Evolutionary conservation across 306 rosid species (phyloP).

Genomic region (Trifolium dubium): DNA sequence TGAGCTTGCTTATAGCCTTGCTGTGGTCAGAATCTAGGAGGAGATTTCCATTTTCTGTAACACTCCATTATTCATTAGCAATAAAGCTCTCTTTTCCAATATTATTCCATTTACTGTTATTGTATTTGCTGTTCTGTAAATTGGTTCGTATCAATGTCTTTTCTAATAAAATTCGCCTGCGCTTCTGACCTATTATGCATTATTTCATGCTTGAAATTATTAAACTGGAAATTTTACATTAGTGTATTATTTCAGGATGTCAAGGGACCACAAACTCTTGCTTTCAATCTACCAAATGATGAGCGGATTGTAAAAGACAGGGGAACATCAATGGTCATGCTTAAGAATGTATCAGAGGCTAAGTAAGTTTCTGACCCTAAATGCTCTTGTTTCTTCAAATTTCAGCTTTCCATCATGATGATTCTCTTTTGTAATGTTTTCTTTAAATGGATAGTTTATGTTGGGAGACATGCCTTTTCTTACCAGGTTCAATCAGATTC

Average conservation of each 20-base stretch:
- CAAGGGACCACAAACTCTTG: slow-evolving; percentile 96
- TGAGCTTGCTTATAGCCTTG: too few species aligned
- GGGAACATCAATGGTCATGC: slow-evolving; percentile 97
- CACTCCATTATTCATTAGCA: too few species aligned
- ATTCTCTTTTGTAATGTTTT: slow-evolving; percentile 23
- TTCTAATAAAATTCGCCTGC: neutral
- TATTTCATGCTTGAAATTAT: slow-evolving; percentile 23
- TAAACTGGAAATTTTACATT: slow-evolving; percentile 28
- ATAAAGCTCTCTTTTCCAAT: too few species aligned
- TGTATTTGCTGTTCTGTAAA: too few species aligned
- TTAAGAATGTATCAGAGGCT: slow-evolving; percentile 96
- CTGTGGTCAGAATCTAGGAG: too few species aligned
- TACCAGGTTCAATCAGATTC: slow-evolving; percentile 84
- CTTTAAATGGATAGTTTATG: slow-evolving; percentile 7
- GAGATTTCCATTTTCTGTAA: too few species aligned
- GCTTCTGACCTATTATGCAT: slow-evolving; percentile 13
- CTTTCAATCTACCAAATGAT: slow-evolving; percentile 96
- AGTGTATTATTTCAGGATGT: slow-evolving; percentile 71
- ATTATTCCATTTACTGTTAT: too few species aligned
- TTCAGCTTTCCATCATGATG: slow-evolving; percentile 27
- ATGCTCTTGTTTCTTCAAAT: slow-evolving; percentile 32
- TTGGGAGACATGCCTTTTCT: slow-evolving; percentile 40
- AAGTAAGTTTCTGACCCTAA: slow-evolving; percentile 61
- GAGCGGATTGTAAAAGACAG: slow-evolving; percentile 84
- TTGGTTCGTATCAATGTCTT: too few species aligned